These are phyloP conservation scores for Haberlea rhodopensis DNA, from an alignment of 257 asterid genomes.

Conservation along the genomic window DNA sequence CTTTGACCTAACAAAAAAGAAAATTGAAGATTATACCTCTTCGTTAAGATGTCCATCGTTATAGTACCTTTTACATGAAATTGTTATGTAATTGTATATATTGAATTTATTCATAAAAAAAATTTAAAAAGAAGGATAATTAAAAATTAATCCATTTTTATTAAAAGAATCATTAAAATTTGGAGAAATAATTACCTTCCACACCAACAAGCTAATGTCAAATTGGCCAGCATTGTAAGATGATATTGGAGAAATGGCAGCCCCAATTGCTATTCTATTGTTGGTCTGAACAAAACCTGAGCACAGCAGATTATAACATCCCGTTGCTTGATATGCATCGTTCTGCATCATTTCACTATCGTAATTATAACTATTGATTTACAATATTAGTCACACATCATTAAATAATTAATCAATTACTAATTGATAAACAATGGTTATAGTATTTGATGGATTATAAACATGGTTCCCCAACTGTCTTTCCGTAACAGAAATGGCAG, in stretches of 20 bases:
- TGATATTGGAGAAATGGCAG: conserved; percentile 88
- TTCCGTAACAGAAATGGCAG: too few species aligned
- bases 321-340: conserved; percentile 90
- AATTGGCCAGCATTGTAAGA: conserved; percentile 72
- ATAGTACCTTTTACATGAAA: not conserved
- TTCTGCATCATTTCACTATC: conserved; percentile 47
- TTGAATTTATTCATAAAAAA: too few species aligned
- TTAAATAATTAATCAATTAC: too few species aligned
- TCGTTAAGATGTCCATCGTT: conserved; percentile 2
- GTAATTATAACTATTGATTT: too few species aligned
- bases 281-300: conserved; percentile 91
- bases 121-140: not conserved
- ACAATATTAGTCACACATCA: too few species aligned
- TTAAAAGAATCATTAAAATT: too few species aligned
- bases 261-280: conserved; percentile 78
- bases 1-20: not conserved
- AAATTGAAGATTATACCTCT: conserved; percentile 2
- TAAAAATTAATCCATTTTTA: too few species aligned
- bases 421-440: too few species aligned
- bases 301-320: conserved; percentile 88
- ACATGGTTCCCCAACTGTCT: too few species aligned
- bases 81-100: too few species aligned
- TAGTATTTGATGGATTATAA: too few species aligned
- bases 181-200: conserved; percentile 64
- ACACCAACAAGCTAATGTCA: conserved; percentile 73